A percentile compares a stretch with the other conserved stretches of the same genome.
Conservation (phyloP, 371 early-diverging fungal species). For the Rhizopus arrhizus region DNA sequence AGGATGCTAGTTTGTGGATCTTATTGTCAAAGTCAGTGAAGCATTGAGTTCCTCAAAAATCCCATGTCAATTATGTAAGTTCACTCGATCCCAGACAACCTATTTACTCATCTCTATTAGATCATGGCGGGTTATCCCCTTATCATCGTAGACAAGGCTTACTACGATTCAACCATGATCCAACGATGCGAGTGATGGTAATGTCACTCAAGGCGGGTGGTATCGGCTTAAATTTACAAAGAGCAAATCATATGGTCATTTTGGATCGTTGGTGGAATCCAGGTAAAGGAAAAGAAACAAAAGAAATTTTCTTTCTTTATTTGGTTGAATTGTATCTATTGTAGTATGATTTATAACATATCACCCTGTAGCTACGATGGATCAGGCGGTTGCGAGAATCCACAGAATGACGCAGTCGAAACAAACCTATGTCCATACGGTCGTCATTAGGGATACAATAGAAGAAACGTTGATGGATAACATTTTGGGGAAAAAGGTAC, state of each 20-base stretch:
- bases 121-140: slow-evolving; percentile 38
- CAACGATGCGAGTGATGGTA: slow-evolving; percentile 34
- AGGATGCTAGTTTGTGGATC: slow-evolving; percentile 36
- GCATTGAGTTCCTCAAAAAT: slow-evolving; percentile 23
- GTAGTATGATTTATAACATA: not conserved
- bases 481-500: slow-evolving; percentile 42
- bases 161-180: slow-evolving; percentile 38
- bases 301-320: not conserved
- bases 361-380: slow-evolving; percentile 41
- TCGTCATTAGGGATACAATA: slow-evolving; percentile 45
- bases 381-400: slow-evolving; percentile 50
- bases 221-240: slow-evolving; percentile 45
- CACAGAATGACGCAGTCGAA: slow-evolving; percentile 50
- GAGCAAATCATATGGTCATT: slow-evolving; percentile 53
- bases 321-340: not conserved
- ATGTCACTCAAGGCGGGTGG: slow-evolving; percentile 52
- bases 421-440: slow-evolving; percentile 45
- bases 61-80: slow-evolving; percentile 36
- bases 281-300: slow-evolving; percentile 22
- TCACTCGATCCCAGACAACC: not conserved
- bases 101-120: slow-evolving; percentile 14
- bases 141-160: slow-evolving; percentile 26
- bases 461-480: slow-evolving; percentile 48
- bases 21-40: slow-evolving; percentile 30
- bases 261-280: slow-evolving; percentile 56